Evolutionary conservation across 1,139 yeast species (phyloP).

Genomic region (Pichiaceae sp.): DNA sequence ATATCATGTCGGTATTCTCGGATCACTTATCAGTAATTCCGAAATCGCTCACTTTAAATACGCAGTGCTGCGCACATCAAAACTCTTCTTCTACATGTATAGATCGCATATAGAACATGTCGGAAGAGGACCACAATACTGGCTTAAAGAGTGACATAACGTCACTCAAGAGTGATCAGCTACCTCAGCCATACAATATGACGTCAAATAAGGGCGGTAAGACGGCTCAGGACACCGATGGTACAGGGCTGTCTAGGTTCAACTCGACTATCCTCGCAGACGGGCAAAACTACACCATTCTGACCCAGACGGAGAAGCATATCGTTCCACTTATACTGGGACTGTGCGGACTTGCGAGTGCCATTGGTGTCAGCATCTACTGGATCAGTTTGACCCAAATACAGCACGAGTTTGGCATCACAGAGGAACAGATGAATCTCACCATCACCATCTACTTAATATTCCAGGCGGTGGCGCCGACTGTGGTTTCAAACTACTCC

Average conservation of each 20-base stretch:
- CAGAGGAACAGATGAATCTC: slow-evolving; percentile 49
- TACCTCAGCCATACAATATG: no score
- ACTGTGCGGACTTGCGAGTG: slow-evolving; percentile 46
- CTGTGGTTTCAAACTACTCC: slow-evolving; percentile 55
- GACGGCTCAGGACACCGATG: no score
- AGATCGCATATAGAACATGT: no score
- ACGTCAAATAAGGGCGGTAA: no score
- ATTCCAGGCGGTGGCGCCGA: slow-evolving; percentile 65
- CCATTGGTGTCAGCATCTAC: slow-evolving; percentile 63
- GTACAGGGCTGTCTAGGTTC: not conserved
- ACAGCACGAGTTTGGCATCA: slow-evolving; percentile 40
- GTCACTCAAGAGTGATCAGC: not conserved
- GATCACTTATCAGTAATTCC: no score
- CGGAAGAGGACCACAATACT: not conserved
- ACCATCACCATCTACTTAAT: slow-evolving; percentile 66
- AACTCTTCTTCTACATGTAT: no score
- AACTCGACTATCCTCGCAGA: slow-evolving; percentile 1
- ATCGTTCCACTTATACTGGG: slow-evolving; percentile 33
- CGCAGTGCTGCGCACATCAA: no score
- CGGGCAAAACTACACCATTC: slow-evolving; percentile 25
- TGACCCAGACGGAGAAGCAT: slow-evolving; percentile 27
- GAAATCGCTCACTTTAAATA: no score
- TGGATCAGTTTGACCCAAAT: slow-evolving; percentile 62
- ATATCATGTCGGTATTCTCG: no score
- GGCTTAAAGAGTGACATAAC: not conserved